These are phyloP conservation scores for Panellus pusillus DNA, from an alignment of 768 basidiomycete species.

Conservation along the genomic window DNA sequence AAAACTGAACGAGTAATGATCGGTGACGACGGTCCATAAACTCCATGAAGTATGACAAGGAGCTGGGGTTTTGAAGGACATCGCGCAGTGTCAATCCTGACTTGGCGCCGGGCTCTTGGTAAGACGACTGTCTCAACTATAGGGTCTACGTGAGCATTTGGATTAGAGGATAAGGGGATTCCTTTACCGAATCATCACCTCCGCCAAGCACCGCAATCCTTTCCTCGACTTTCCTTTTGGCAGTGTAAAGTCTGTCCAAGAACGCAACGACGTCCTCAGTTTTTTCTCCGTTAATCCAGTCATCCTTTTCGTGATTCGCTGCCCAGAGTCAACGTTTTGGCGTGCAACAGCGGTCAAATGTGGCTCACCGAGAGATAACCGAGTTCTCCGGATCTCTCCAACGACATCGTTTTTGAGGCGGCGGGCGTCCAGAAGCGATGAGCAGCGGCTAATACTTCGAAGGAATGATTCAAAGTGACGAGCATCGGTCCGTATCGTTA, in stretches of 20 bases:
- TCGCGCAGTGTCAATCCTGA: conserved; percentile 67
- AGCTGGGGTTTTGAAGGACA: conserved; percentile 84
- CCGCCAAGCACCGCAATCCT: conserved; percentile 80
- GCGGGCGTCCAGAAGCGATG: conserved; percentile 85
- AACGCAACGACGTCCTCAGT: conserved; percentile 86
- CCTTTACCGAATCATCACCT: conserved; percentile 58
- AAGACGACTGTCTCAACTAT: conserved; percentile 38
- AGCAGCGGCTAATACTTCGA: conserved; percentile 77
- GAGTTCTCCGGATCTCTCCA: conserved; percentile 85
- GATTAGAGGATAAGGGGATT: conserved; percentile 1
- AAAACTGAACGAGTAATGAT: conserved; percentile 90
- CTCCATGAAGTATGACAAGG: conserved; percentile 96
- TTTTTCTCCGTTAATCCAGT: conserved; percentile 84
- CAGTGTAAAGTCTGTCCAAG: conserved; percentile 84
- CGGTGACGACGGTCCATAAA: conserved; percentile 92
- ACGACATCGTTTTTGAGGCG: conserved; percentile 90
- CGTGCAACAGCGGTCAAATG: not conserved
- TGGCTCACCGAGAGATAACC: conserved; percentile 63
- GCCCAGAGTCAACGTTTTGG: not conserved
- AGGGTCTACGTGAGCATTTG: not conserved
- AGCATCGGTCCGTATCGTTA: conserved; percentile 78
- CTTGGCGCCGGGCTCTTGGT: conserved; percentile 44
- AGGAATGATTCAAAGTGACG: conserved; percentile 92
- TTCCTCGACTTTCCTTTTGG: conserved; percentile 84
- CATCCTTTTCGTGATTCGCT: conserved; percentile 87